These are phyloP conservation scores for Micractinium conductrix DNA, from an alignment of 139 green algal genomes.

Conservation along the genomic window DNA sequence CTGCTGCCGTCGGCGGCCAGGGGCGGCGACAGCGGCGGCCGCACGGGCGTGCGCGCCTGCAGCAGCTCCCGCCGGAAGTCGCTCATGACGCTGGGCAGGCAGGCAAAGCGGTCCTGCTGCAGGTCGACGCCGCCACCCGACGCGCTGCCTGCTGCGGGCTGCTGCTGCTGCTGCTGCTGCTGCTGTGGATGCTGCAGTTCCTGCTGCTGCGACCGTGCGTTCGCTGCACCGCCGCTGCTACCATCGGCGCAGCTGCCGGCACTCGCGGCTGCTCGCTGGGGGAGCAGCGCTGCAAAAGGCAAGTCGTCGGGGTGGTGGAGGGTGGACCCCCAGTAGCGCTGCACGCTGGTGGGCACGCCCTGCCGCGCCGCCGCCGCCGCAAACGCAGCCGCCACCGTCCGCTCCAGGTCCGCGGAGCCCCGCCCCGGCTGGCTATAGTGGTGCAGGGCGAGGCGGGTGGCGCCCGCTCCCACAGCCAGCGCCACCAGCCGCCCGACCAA, in stretches of 20 bases:
- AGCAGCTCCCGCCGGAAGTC: slow-evolving; percentile 56
- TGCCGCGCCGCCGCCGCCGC: background rate
- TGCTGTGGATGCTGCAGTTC: background rate
- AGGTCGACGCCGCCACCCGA: background rate
- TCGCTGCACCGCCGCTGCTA: background rate
- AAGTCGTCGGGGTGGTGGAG: slow-evolving; percentile 74
- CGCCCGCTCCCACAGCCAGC: background rate
- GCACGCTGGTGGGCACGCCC: slow-evolving; percentile 23
- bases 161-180: background rate
- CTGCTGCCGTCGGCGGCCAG: background rate
- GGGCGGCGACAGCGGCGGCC: slow-evolving; percentile 15
- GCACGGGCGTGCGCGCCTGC: slow-evolving; percentile 18
- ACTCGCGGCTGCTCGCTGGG: no score
- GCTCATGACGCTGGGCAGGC: slow-evolving; percentile 64
- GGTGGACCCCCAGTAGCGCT: slow-evolving; percentile 49
- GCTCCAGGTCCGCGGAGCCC: background rate
- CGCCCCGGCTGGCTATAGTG: background rate
- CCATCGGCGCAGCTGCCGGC: background rate
- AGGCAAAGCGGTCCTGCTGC: background rate
- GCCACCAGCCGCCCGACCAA: slow-evolving; percentile 21
- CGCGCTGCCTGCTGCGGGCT: no score
- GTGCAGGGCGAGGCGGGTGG: background rate
- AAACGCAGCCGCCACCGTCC: background rate
- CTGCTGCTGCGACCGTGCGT: background rate
- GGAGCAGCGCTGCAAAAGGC: no score